Evolutionary conservation across 208 protist species (phyloP).

Genomic region (Acanthamoeba royreba): DNA sequence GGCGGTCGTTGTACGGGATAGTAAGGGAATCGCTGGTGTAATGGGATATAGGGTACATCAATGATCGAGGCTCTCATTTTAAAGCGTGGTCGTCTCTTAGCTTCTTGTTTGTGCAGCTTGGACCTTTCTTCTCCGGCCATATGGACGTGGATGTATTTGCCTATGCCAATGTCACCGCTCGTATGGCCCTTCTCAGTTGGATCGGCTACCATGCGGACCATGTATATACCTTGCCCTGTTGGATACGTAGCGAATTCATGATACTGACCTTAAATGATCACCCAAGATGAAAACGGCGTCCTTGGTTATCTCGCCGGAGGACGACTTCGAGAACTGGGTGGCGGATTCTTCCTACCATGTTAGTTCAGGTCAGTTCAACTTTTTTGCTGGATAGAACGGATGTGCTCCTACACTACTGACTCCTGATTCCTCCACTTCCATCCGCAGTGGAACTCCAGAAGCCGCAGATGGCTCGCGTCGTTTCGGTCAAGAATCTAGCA

Average conservation of each 20-base stretch:
- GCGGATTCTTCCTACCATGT: background rate
- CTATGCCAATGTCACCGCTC: background rate
- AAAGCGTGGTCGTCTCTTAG: background rate
- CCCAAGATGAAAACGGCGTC: background rate
- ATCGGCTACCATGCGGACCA: background rate
- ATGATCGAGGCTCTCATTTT: background rate
- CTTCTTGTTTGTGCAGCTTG: background rate
- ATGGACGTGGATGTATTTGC: background rate
- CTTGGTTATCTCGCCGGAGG: background rate
- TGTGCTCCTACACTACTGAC: background rate
- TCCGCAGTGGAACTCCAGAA: background rate
- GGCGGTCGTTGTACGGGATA: background rate
- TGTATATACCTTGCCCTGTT: background rate
- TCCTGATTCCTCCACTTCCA: background rate
- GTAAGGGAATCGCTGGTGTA: conserved; percentile 7
- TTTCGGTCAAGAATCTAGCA: background rate
- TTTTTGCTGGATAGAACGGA: background rate
- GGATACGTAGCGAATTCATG: background rate
- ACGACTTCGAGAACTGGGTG: background rate
- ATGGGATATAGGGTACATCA: background rate
- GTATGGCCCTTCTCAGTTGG: background rate
- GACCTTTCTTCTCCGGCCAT: background rate
- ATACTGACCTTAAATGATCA: background rate
- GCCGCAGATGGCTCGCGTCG: background rate
- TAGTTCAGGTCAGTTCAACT: background rate